phyloP scores from a whole-genome alignment of 371 early-diverging fungal species.

The Mortierella sp. region DNA sequence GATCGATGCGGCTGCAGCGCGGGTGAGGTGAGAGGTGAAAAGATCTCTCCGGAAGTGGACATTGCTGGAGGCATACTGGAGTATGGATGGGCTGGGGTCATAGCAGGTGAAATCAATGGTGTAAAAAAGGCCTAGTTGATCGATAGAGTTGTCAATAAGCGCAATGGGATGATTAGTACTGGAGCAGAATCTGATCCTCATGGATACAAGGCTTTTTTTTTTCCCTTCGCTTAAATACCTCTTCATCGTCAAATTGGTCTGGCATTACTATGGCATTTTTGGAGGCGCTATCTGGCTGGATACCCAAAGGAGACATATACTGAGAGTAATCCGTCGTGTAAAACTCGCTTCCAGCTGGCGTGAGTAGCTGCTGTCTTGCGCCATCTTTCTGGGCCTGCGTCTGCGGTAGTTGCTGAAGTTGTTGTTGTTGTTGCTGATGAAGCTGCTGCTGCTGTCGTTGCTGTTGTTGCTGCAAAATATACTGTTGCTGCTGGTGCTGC shows the following conservation, averaged over 20 bases:
- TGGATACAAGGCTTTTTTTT: too few relatives aligned
- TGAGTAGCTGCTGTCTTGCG: conserved; percentile 33
- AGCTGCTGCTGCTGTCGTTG: conserved; percentile 41
- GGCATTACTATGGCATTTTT: conserved; percentile 20
- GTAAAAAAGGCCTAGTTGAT: conserved; percentile 69
- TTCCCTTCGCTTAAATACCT: conserved; percentile 17
- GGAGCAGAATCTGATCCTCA: too few relatives aligned
- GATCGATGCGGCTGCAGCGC: conserved; percentile 64
- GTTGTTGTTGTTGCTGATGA: conserved; percentile 44
- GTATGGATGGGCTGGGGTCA: conserved; percentile 70
- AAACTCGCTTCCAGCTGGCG: conserved; percentile 39
- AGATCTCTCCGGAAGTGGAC: conserved; percentile 57
- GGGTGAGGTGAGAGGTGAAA: conserved; percentile 80
- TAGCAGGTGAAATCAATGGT: conserved; percentile 80
- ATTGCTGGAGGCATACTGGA: conserved; percentile 56
- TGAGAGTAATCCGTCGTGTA: conserved; percentile 34
- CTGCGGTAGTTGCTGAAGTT: conserved; percentile 39
- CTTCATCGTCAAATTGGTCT: conserved; percentile 46
- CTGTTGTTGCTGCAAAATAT: conserved; percentile 23
- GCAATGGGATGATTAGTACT: too few relatives aligned
- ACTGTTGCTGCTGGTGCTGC: conserved; percentile 28
- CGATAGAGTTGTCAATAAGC: conserved; percentile 40
- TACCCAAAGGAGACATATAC: conserved; percentile 45
- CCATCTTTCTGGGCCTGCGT: conserved; percentile 25
- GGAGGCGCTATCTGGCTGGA: conserved; percentile 20